Evolutionary conservation across 2,329 filamentous ascomycete genomes (phyloP).

Genomic region (Ilyonectria mors-panacis): DNA sequence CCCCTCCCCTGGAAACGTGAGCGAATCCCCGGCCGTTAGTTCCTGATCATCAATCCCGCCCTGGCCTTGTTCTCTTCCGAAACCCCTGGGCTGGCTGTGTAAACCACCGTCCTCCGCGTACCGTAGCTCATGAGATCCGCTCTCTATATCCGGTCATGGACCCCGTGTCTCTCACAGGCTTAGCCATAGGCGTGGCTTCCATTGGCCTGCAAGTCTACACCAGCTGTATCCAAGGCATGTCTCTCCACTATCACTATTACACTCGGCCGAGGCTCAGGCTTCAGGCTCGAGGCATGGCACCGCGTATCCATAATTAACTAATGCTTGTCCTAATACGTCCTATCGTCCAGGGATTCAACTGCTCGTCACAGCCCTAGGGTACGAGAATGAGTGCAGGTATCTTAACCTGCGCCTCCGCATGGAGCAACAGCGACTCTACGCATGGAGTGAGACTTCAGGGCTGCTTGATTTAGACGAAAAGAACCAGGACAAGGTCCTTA

Average conservation of each 20-base stretch:
- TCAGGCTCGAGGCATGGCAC: conserved; percentile 1
- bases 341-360: conserved; percentile 59
- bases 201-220: conserved; percentile 63
- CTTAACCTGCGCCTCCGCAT: conserved; percentile 64
- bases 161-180: conserved; percentile 59
- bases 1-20: not conserved
- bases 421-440: conserved; percentile 65
- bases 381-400: conserved; percentile 64
- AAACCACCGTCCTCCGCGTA: not conserved
- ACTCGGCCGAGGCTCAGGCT: not conserved
- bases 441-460: conserved; percentile 65
- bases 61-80: not conserved
- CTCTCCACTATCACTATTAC: not conserved
- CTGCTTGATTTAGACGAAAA: conserved; percentile 61
- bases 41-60: not conserved
- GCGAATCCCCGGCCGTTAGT: not conserved
- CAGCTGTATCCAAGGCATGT: conserved; percentile 60
- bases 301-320: not conserved
- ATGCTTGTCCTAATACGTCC: conserved; percentile 21
- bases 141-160: conserved; percentile 53
- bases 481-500: conserved; percentile 58
- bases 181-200: conserved; percentile 61
- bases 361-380: conserved; percentile 62
- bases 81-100: conserved; percentile 12
- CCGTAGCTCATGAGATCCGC: conserved; percentile 15